A percentile compares a stretch with the other conserved stretches of the same genome.
phyloP scores from a whole-genome alignment of 306 rosid species.

The Medicago ruthenica region DNA sequence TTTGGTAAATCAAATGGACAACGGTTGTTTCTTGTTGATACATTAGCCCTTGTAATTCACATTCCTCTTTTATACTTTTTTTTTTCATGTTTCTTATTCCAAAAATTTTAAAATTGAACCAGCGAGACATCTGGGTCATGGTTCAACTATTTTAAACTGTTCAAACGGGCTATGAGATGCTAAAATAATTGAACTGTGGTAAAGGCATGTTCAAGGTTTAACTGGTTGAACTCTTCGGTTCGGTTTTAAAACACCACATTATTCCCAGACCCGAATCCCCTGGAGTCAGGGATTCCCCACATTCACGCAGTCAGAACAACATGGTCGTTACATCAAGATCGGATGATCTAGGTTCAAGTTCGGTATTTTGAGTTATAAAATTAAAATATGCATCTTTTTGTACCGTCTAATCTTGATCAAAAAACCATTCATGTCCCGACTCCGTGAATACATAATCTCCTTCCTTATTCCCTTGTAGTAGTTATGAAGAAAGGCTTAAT shows the following conservation, averaged over 20 bases:
- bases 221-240: not conserved
- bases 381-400: no score
- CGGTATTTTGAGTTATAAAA: no score
- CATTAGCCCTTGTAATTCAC: conserved; percentile 78
- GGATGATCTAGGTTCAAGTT: no score
- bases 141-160: not conserved
- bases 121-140: not conserved
- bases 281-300: no score
- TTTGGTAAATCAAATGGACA: conserved; percentile 72
- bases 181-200: not conserved
- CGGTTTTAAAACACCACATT: not conserved
- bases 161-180: not conserved
- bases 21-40: conserved; percentile 82
- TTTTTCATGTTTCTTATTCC: not conserved
- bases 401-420: no score
- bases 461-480: not conserved
- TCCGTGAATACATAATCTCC: no score
- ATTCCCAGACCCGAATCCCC: no score
- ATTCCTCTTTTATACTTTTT: not conserved
- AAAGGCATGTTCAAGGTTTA: not conserved
- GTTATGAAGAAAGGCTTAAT: not conserved
- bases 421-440: no score
- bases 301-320: no score
- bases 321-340: no score
- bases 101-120: not conserved